Evolutionary conservation across 768 basidiomycete genomes (phyloP), one percentile per base, ranked within the genome.

Genomic region (Collybiopsis confluens): DNA sequence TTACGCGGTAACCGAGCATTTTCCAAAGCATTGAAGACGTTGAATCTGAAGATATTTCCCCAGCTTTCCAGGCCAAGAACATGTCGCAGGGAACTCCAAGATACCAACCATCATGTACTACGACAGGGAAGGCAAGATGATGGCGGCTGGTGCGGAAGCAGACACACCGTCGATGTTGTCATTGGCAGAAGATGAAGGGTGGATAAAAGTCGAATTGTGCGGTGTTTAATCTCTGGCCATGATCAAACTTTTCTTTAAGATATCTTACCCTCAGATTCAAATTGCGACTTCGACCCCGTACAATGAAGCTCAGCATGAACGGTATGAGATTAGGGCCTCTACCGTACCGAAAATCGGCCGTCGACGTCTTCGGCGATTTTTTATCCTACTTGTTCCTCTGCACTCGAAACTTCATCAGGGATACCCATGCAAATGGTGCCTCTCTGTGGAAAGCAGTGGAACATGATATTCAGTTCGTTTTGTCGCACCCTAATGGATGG

Each of bases 401-500:
- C 68, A 89, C 88, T 5, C 79, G 80, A 44, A 82, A 74, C 36
- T 90, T 90, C 66, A 88, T 91, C 67, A 76, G 74, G 55, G 87
- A 90, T 58, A 90, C 88, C n/a, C 87, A 91, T 61, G 88, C 86
- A n/a, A 85, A 86, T 56, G 88, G 88, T 0, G 69, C 70, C 20
- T 70, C 77, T 20, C 67, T 90, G 1, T 90, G 88, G 86, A 78
- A 77, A n/a, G 75, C 82, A 3, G 81, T 90, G 24, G 86, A 89
- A 62, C 63, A 76, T 42, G 76, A 85, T 61, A 77, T 88, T 43
- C 85, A 90, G 61, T 81, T 90, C 56, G 86, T 91, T 3, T 70
- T 90, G 35, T 85, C 84, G 37, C 88, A 90, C 65, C 88, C 88
- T 13, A 91, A 90, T 59, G 88, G 88, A 4, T 91, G 88, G 88